Conservation (phyloP, 2,329 filamentous ascomycete species). For the Peltaster fructicola region DNA sequence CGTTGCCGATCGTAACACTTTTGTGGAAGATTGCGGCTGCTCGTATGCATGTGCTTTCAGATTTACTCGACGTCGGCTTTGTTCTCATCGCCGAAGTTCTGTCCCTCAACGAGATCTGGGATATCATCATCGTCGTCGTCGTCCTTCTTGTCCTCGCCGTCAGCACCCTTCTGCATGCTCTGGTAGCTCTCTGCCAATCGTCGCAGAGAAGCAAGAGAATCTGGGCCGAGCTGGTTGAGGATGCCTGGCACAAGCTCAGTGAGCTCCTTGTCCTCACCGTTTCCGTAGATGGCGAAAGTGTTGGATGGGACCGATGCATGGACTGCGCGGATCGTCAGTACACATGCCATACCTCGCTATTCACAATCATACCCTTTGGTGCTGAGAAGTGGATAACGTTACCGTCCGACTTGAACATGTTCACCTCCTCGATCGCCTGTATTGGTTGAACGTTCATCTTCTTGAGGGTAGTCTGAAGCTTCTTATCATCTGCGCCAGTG, state of each 20-base stretch:
- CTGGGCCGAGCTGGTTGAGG: conserved; percentile 97
- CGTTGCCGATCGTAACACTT: too few relatives aligned
- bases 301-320: conserved; percentile 94
- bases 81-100: conserved; percentile 97
- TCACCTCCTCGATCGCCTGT: conserved; percentile 98
- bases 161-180: conserved; percentile 91
- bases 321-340: conserved; percentile 38
- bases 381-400: conserved; percentile 99
- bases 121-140: conserved; percentile 76
- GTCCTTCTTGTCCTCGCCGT: conserved; percentile 49
- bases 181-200: conserved; percentile 99
- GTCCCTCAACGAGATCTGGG: conserved; percentile 86
- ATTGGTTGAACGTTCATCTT: conserved; percentile 99
- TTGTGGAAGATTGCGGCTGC: too few relatives aligned
- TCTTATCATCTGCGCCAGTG: conserved; percentile 95
- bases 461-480: conserved; percentile 92
- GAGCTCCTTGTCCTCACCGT: conserved; percentile 98
- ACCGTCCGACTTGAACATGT: conserved; percentile 99
- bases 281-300: conserved; percentile 98
- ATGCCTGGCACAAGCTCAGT: conserved; percentile 98
- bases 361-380: conserved; percentile 78
- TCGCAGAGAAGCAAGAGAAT: conserved; percentile 91
- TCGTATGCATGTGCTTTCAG: too few relatives aligned
- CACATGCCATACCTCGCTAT: not conserved
- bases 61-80: conserved; percentile 66